Evolutionary conservation across 1,139 yeast genomes (phyloP), one percentile per base, ranked within the genome.

Genomic region (Pichia sp.): DNA sequence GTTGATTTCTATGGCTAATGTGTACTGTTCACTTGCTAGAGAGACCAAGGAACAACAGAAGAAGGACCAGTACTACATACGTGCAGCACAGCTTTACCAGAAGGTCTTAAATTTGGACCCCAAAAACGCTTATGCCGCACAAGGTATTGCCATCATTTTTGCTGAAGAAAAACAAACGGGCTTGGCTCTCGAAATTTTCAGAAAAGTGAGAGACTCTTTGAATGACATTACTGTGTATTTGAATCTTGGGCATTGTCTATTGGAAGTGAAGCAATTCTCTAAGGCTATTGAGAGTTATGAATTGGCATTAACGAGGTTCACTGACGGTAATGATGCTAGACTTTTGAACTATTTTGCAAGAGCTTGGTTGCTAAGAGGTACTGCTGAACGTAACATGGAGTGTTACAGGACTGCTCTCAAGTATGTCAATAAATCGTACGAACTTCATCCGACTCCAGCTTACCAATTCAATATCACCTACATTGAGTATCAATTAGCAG

Each of bases 61-160:
- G 59, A 74, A 77, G 45, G 80, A 78, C 49, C 84, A 81, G 48
- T 82, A 87, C 40, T 88, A 82, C 54, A 67, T 80, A 33, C 76
- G 94, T 60, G 96, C 96, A 13, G 83, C 88, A 17, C 96, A 91
- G 58, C 66, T 88, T 39, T 91, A 79, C 57, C 83, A 87, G 50
- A 91, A 91, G 60, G 96, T 87, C 1, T 65, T 93, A 40, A 79
- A 83, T 34, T 66, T 87, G 25, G 98, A 91, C 60, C 74, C 91
- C 6, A 69, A 73, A 48, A 86, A 91, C 56, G 94, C 91, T 1
- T 91, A 81, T 62, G 99, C 97, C 3, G 98, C 98, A 1, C 98
- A 91, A 59, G 99, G 99, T 35, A 70, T 93, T 45, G 98, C 97
- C 2, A 87, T 91, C 37, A 77, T 88, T 10, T 83, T 86, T 58